Evolutionary conservation across 495 filamentous ascomycete species (phyloP), one percentile per base, ranked within the genome.

Genomic region (Tuber borchii): DNA sequence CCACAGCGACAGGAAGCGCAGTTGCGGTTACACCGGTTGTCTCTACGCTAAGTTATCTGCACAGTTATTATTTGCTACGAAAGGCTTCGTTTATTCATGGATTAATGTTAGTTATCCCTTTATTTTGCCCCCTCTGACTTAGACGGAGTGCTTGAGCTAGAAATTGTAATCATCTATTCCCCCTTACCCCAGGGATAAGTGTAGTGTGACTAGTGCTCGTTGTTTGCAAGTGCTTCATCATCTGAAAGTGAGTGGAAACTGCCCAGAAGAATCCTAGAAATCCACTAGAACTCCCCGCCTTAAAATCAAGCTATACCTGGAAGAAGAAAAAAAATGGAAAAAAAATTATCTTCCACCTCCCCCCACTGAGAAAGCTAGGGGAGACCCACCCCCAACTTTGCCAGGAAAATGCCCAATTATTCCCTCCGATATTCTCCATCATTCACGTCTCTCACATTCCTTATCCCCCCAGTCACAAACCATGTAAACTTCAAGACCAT

Each of bases 351-450:
- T 40, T 43, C 17, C 34, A 37, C 34, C 34, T n/a, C 34, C 65
- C 70, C 39, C 12, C 31, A 44, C 12, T n/a, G 44, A 71, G 75
- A 77, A 39, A 77, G 9, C 2, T n/a, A 17, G 14, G 71, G 44
- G 6, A 69, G 42, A 70, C 65, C 72, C 12, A n/a, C 14, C 20
- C 46, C 7, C 1, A n/a, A n/a, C 48, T 22, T 22, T 9, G 19
- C 20, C 48, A 7, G 20, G 22, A n/a, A 51, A 51, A 51, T 12
- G 0, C 7, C 22, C 48, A 2, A 51, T 12, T n/a, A 51, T 12
- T 3, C 26, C 16, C 51, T 12, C 0, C 22, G n/a, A 61, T 31
- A 61, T 14, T n/a, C 22, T n/a, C 22, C 2, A n/a, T 9, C 12
- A 51, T n/a, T 51, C 10, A 22, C 2, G 1, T 22, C 48, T 51